A percentile compares a stretch with the other conserved stretches of the same genome.
phyloP scores from a whole-genome alignment of 2,329 filamentous ascomycete species.

The Aspergillus sp. region DNA sequence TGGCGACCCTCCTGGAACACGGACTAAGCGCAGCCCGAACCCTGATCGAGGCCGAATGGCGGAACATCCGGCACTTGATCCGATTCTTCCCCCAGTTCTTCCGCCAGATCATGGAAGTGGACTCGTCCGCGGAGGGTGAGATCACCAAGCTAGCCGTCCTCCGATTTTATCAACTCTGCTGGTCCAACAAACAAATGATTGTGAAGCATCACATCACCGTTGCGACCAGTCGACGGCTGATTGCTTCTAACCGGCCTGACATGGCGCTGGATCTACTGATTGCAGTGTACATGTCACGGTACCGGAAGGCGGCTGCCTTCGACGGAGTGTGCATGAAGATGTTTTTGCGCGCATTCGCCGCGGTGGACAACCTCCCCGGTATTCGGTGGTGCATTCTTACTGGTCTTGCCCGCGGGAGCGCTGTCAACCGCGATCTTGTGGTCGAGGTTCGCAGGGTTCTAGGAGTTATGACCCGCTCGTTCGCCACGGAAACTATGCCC shows the following conservation, averaged over 20 bases:
- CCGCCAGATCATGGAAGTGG: constrained; percentile 29
- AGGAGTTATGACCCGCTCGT: constrained; percentile 13
- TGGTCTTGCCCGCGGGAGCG: constrained; percentile 31
- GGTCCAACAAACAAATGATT: constrained; percentile 25
- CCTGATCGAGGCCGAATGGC: constrained; percentile 31
- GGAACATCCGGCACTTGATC: constrained; percentile 20
- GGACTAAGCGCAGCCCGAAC: constrained; percentile 28
- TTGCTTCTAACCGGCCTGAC: constrained; percentile 21
- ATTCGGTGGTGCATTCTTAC: constrained; percentile 41
- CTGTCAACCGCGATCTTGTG: constrained; percentile 29
- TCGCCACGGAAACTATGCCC: neutral
- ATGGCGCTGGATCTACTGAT: constrained; percentile 33
- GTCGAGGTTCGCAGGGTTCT: constrained; percentile 31
- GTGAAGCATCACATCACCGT: constrained; percentile 37
- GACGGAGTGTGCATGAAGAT: constrained; percentile 39
- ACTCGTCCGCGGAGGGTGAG: constrained; percentile 20
- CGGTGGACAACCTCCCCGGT: constrained; percentile 28
- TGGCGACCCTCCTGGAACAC: constrained; percentile 33
- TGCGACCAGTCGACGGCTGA: constrained; percentile 26
- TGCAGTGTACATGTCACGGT: constrained; percentile 37
- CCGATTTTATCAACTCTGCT: constrained; percentile 39
- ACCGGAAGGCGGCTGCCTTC: constrained; percentile 30
- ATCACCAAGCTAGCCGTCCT: constrained; percentile 36
- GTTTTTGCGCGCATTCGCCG: constrained; percentile 34
- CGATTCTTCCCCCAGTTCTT: constrained; percentile 34